A percentile compares a stretch with the other conserved stretches of the same genome.
Evolutionary conservation across 768 basidiomycete species (phyloP).

Genomic region (Lactifluus rugatus): DNA sequence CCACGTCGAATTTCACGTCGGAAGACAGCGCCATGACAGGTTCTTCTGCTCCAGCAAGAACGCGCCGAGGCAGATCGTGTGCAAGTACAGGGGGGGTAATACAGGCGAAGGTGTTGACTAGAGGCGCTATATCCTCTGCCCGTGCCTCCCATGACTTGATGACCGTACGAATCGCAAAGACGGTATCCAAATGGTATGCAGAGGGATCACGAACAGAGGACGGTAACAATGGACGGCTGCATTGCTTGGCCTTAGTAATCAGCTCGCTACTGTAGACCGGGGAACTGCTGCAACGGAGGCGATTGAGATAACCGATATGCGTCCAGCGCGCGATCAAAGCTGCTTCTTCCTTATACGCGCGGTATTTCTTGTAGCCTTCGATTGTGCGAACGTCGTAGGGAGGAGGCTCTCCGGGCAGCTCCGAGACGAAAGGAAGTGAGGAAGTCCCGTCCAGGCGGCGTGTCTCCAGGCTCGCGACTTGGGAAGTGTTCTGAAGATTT

Average conservation of each 20-base stretch:
- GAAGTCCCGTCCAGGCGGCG: conserved; percentile 50
- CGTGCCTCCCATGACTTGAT: conserved; percentile 60
- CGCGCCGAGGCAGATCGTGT: conserved; percentile 56
- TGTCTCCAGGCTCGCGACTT: conserved; percentile 44
- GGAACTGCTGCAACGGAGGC: conserved; percentile 44
- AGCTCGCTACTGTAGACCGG: conserved; percentile 30
- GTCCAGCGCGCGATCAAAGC: conserved; percentile 52
- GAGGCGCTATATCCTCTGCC: conserved; percentile 39
- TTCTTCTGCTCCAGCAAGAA: conserved; percentile 38
- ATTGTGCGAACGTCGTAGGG: conserved; percentile 69
- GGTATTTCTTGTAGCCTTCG: conserved; percentile 50
- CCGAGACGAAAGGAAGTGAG: conserved; percentile 41
- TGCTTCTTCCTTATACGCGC: conserved; percentile 37
- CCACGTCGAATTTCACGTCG: conserved; percentile 47
- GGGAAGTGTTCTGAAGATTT: conserved; percentile 41
- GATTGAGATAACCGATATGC: conserved; percentile 66
- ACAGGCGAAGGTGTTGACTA: conserved; percentile 67
- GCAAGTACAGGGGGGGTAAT: conserved; percentile 73
- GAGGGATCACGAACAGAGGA: conserved; percentile 32
- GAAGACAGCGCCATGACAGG: conserved; percentile 15
- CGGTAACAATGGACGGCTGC: conserved; percentile 45
- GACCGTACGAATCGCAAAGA: conserved; percentile 33
- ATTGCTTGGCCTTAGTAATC: conserved; percentile 31
- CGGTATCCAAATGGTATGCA: conserved; percentile 34
- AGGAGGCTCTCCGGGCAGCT: conserved; percentile 53